These are phyloP conservation scores for Aspergillus udagawae DNA, from an alignment of 2,329 filamentous ascomycete species.

Conservation along the genomic window DNA sequence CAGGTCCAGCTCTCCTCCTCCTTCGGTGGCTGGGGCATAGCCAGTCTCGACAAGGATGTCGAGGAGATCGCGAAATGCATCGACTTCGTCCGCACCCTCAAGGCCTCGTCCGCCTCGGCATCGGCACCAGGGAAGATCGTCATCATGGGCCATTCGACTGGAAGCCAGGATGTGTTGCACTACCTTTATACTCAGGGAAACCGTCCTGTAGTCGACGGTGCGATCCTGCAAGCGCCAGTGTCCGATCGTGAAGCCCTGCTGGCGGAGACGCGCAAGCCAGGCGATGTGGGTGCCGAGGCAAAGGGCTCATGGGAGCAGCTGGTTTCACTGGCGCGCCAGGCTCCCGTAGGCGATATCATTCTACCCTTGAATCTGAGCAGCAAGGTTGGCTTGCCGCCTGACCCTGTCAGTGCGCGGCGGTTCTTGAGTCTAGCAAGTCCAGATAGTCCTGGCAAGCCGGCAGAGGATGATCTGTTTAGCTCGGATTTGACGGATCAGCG, in stretches of 20 bases:
- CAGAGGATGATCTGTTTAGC: conserved; percentile 87
- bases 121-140: conserved; percentile 49
- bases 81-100: conserved; percentile 44
- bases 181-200: conserved; percentile 44
- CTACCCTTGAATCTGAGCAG: conserved; percentile 33
- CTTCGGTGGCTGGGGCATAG: conserved; percentile 53
- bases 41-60: conserved; percentile 51
- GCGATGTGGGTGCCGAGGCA: conserved; percentile 13
- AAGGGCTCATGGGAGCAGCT: conserved; percentile 30
- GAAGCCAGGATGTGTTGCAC: conserved; percentile 65
- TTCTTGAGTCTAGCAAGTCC: conserved; percentile 56
- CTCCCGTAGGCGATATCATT: conserved; percentile 30
- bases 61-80: conserved; percentile 52
- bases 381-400: conserved; percentile 26
- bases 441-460: conserved; percentile 52
- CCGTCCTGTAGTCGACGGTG: conserved; percentile 62
- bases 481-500: conserved; percentile 62
- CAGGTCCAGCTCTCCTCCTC: conserved; percentile 50
- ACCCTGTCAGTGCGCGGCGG: conserved; percentile 53
- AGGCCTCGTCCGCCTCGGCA: conserved; percentile 19
- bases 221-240: conserved; percentile 75
- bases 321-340: conserved; percentile 14
- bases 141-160: conserved; percentile 66
- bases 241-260: conserved; percentile 67
- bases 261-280: conserved; percentile 16